Evolutionary conservation across 2,329 filamentous ascomycete genomes (phyloP).

Genomic region (Neonectria hederae): DNA sequence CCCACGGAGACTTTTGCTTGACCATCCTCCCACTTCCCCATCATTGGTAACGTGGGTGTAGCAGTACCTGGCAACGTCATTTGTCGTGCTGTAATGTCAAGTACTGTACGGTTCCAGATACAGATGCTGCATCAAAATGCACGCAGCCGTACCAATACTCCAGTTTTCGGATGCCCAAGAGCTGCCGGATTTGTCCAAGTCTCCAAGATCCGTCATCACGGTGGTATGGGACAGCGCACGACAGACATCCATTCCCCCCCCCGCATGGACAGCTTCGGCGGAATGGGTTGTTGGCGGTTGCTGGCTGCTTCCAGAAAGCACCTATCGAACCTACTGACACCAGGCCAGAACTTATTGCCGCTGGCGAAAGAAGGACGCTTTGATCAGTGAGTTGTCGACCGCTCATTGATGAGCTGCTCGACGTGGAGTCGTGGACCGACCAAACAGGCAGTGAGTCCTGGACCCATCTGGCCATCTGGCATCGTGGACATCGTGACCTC

Average conservation of each 20-base stretch:
- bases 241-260: constrained; percentile 26
- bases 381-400: constrained; percentile 11
- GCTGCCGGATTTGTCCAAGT: constrained; percentile 8
- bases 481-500: constrained; percentile 10
- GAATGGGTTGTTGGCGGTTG: constrained; percentile 22
- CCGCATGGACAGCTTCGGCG: constrained; percentile 10
- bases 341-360: constrained; percentile 6
- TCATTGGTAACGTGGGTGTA: background rate
- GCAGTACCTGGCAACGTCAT: background rate
- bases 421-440: background rate
- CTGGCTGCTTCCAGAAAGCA: constrained; percentile 34
- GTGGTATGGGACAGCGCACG: constrained; percentile 11
- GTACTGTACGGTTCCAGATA: constrained; percentile 2
- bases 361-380: constrained; percentile 1
- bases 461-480: constrained; percentile 5
- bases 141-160: constrained; percentile 5
- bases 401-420: constrained; percentile 3
- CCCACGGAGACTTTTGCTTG: background rate
- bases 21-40: background rate
- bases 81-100: background rate
- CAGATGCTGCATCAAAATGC: constrained; percentile 5
- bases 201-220: background rate
- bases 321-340: constrained; percentile 11
- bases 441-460: background rate
- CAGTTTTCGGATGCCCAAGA: constrained; percentile 4